phyloP scores from a whole-genome alignment of 2,329 filamentous ascomycete species.

The Colletotrichum sp. region DNA sequence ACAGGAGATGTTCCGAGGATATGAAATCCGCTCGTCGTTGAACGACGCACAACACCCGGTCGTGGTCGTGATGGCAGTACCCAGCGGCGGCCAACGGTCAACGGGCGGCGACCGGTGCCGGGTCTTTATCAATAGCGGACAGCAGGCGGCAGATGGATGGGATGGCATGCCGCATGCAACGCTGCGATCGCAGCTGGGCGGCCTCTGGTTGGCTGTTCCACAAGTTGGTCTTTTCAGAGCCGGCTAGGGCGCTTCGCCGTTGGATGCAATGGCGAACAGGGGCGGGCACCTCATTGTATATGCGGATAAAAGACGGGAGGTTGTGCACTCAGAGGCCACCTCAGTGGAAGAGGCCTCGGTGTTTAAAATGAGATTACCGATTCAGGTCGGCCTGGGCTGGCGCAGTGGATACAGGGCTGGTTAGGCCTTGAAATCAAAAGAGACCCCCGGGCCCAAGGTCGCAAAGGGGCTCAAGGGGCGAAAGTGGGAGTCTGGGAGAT shows the following conservation, averaged over 20 bases:
- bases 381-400: slow-evolving; percentile 14
- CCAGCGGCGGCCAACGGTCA: neutral
- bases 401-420: slow-evolving; percentile 4
- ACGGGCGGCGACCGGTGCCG: neutral
- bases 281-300: neutral
- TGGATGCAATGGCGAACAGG: neutral
- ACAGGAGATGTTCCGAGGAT: neutral
- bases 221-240: neutral
- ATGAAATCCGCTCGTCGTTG: neutral
- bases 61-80: neutral
- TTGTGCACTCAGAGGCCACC: neutral
- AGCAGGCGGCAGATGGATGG: slow-evolving; percentile 6
- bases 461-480: slow-evolving; percentile 9
- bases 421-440: slow-evolving; percentile 13
- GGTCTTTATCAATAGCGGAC: neutral
- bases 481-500: slow-evolving; percentile 15
- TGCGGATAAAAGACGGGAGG: neutral
- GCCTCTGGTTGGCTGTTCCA: neutral
- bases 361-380: slow-evolving; percentile 13
- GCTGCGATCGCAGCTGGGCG: neutral
- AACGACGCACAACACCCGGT: neutral
- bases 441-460: neutral
- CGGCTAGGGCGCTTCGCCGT: slow-evolving; percentile 4
- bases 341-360: neutral
- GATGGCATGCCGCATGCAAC: slow-evolving; percentile 1